Evolutionary conservation across 176 grass and related monocot genomes (phyloP).

Genomic region (Areca catechu): DNA sequence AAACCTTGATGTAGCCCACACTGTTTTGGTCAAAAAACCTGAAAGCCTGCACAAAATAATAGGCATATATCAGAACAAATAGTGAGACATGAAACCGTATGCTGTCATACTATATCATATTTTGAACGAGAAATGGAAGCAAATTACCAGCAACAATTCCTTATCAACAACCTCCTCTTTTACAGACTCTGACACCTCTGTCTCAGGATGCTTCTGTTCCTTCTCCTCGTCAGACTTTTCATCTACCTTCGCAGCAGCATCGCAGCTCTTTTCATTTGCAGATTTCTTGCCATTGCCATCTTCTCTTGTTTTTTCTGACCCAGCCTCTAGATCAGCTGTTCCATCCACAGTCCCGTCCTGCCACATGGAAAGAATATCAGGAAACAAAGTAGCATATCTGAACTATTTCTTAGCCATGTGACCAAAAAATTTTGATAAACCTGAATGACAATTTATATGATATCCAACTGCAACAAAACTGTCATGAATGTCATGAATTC

Average conservation of each 20-base stretch:
- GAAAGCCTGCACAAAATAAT: conserved; percentile 56
- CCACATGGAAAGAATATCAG: conserved; percentile 8
- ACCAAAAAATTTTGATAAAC: no score
- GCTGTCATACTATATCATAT: no score
- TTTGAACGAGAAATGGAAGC: background rate
- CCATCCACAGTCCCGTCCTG: conserved; percentile 33
- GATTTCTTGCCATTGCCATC: conserved; percentile 31
- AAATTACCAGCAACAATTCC: conserved; percentile 67
- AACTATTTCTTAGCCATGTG: no score
- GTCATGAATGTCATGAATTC: no score
- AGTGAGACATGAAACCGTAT: no score
- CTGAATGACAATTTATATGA: no score
- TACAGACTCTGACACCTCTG: conserved; percentile 26
- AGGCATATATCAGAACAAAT: no score
- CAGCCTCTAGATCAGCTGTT: conserved; percentile 13
- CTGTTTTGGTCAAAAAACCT: conserved; percentile 87
- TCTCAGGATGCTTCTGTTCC: conserved; percentile 31
- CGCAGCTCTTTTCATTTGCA: background rate
- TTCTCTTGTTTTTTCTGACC: conserved; percentile 28
- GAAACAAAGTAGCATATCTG: background rate
- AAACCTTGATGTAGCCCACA: conserved; percentile 74
- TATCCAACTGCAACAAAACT: no score
- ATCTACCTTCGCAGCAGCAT: background rate
- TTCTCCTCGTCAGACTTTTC: conserved; percentile 30
- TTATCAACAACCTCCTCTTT: conserved; percentile 75